Percentiles rank a stretch among this genome's conserved stretches.
These are phyloP conservation scores for Colletotrichum orbiculare DNA, from an alignment of 2,329 filamentous ascomycete species.

Conservation along the genomic window DNA sequence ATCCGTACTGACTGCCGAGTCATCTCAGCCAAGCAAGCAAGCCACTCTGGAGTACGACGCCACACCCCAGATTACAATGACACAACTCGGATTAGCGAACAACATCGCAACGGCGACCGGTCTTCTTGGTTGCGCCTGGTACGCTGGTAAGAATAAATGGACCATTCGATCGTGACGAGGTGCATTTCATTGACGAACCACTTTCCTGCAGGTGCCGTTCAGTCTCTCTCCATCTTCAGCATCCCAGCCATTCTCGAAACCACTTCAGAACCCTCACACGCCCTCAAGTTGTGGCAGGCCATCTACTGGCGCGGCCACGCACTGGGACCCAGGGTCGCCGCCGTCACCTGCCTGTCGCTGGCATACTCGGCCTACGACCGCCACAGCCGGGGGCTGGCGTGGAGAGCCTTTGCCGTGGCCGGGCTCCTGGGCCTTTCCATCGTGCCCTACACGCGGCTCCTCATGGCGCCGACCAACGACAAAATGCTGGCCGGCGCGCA, in stretches of 20 bases:
- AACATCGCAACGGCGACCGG: slow-evolving; percentile 33
- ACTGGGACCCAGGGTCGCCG: slow-evolving; percentile 51
- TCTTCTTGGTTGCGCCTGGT: slow-evolving; percentile 30
- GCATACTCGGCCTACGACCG: slow-evolving; percentile 50
- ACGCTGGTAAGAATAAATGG: slow-evolving; percentile 23
- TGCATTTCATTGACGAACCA: background rate
- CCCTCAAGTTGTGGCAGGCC: slow-evolving; percentile 50
- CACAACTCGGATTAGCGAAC: slow-evolving; percentile 28
- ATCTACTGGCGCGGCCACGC: slow-evolving; percentile 50
- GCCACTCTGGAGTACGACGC: background rate
- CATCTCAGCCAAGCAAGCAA: background rate
- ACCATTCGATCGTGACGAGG: no score
- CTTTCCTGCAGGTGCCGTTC: slow-evolving; percentile 47
- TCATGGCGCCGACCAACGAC: slow-evolving; percentile 52
- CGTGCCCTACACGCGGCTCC: slow-evolving; percentile 52
- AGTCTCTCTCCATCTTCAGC: slow-evolving; percentile 49
- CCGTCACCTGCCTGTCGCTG: slow-evolving; percentile 47
- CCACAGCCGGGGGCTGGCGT: slow-evolving; percentile 41
- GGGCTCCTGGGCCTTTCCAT: slow-evolving; percentile 49
- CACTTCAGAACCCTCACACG: slow-evolving; percentile 42
- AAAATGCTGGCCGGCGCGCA: slow-evolving; percentile 41
- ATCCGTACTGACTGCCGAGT: background rate
- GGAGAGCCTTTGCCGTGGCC: slow-evolving; percentile 48
- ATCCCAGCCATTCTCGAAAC: slow-evolving; percentile 45
- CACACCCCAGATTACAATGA: slow-evolving; percentile 17